Evolutionary conservation across 768 basidiomycete species (phyloP).

Genomic region (Rhizopogon roseolus): DNA sequence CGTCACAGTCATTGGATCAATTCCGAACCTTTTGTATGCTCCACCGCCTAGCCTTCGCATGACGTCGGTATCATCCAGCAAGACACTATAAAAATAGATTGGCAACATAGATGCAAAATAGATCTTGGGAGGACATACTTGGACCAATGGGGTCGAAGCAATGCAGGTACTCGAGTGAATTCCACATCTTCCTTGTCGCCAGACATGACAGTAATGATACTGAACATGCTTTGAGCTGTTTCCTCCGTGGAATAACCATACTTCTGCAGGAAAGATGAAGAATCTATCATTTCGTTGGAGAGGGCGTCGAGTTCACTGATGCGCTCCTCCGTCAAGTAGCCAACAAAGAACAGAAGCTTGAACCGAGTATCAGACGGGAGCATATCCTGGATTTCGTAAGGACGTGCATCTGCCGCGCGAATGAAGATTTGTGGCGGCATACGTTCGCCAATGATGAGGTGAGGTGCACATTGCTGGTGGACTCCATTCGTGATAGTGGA

Average conservation of each 20-base stretch:
- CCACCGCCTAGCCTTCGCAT: conserved; percentile 25
- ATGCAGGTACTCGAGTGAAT: conserved; percentile 27
- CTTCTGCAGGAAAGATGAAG: conserved; percentile 23
- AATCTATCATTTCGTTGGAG: conserved; percentile 20
- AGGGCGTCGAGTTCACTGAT: conserved; percentile 16
- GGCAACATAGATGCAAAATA: neutral
- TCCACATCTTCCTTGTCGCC: conserved; percentile 28
- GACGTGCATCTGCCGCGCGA: conserved; percentile 30
- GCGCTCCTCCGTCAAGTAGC: conserved; percentile 19
- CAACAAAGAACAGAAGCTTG: conserved; percentile 32
- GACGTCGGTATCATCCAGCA: conserved; percentile 31
- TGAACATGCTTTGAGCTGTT: conserved; percentile 24
- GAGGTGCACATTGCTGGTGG: conserved; percentile 25
- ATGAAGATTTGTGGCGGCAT: conserved; percentile 31
- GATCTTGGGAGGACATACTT: conserved; percentile 24
- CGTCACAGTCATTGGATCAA: conserved; percentile 18
- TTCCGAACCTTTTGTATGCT: conserved; percentile 31
- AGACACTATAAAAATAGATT: conserved; percentile 20
- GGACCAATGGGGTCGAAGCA: conserved; percentile 37
- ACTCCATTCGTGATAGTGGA: conserved; percentile 29
- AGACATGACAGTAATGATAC: conserved; percentile 19
- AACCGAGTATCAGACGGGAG: conserved; percentile 33
- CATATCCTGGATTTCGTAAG: conserved; percentile 36
- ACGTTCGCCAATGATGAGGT: conserved; percentile 33
- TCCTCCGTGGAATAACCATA: conserved; percentile 12